Conservation (phyloP, 129 eudicot species). For the Artemisia tridentata region DNA sequence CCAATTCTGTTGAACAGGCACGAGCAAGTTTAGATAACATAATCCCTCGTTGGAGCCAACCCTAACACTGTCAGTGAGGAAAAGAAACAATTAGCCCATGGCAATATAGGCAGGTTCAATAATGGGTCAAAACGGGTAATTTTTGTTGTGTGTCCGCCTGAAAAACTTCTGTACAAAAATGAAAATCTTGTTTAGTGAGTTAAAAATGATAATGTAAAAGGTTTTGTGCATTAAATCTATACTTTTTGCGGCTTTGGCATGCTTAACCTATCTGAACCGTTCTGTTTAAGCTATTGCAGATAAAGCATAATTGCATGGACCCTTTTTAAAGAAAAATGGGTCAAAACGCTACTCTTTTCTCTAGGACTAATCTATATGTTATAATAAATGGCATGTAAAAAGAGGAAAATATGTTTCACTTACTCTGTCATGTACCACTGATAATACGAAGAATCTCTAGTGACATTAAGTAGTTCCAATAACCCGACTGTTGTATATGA, state of each 20-base stretch:
- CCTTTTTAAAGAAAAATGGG: too few species aligned
- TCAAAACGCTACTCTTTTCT: conserved; percentile 1
- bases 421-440: not conserved
- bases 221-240: too few species aligned
- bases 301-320: not conserved
- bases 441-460: not conserved
- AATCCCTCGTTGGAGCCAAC: too few species aligned
- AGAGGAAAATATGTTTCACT: not conserved
- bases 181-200: not conserved
- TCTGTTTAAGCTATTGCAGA: too few species aligned
- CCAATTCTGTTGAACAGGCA: too few species aligned
- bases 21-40: too few species aligned
- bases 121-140: too few species aligned
- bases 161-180: not conserved
- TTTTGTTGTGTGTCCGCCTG: not conserved
- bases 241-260: too few species aligned
- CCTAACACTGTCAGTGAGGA: too few species aligned
- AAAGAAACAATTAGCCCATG: too few species aligned
- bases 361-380: not conserved
- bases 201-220: not conserved
- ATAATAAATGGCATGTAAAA: not conserved
- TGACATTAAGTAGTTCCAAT: not conserved
- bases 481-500: not conserved
- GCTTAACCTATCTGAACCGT: too few species aligned
- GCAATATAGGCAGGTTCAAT: too few species aligned